phyloP scores from a whole-genome alignment of 1,284 basidiomycete species.

The Entoloma clypeatum region DNA sequence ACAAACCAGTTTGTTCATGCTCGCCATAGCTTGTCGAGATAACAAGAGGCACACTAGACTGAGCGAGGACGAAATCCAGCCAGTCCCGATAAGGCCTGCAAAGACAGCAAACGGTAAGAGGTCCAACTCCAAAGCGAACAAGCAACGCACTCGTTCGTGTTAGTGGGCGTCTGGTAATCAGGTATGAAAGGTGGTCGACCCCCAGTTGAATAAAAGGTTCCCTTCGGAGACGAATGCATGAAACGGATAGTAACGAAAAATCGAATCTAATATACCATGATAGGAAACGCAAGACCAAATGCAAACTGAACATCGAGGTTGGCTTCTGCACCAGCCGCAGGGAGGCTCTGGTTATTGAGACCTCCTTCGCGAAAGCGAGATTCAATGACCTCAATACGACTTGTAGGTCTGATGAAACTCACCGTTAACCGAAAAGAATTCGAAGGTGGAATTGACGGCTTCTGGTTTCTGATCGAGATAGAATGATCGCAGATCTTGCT shows the following conservation, averaged over 20 bases:
- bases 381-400: not conserved
- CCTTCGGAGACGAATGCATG: conserved; percentile 5
- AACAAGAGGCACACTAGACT: conserved; percentile 43
- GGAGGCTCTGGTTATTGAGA: conserved; percentile 52
- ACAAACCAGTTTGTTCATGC: conserved; percentile 59
- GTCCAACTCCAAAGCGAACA: not conserved
- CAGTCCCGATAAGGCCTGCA: conserved; percentile 36
- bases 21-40: conserved; percentile 72
- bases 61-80: conserved; percentile 51
- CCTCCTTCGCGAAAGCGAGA: conserved; percentile 37
- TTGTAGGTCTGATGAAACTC: not conserved
- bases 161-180: conserved; percentile 34
- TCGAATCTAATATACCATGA: conserved; percentile 25
- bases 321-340: conserved; percentile 60
- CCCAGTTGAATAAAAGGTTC: conserved; percentile 28
- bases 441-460: conserved; percentile 41
- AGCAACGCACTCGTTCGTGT: conserved; percentile 51
- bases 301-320: conserved; percentile 69
- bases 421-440: conserved; percentile 48
- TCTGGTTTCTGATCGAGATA: conserved; percentile 44
- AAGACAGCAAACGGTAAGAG: conserved; percentile 2
- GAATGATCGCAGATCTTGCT: conserved; percentile 48
- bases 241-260: conserved; percentile 1
- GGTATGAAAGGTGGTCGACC: conserved; percentile 58
- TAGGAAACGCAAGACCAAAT: conserved; percentile 54